A percentile compares a stretch with the other conserved stretches of the same genome.
Conservation (phyloP, 192 early-diverging fungal species). For the Coemansia reversa region DNA sequence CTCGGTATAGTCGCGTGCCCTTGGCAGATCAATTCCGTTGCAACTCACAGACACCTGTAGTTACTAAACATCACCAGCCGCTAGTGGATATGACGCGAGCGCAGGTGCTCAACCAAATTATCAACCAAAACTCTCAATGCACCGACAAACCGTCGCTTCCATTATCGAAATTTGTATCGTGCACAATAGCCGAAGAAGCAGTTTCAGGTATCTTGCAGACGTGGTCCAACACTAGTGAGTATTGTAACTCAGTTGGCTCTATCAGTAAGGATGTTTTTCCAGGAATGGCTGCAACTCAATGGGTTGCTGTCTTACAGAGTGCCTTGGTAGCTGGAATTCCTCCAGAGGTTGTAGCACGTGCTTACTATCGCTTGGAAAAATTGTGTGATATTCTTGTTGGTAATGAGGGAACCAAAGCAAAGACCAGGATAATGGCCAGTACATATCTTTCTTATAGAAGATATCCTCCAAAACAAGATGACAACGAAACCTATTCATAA, state of each 20-base stretch:
- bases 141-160: not conserved
- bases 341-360: slow-evolving; percentile 34
- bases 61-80: slow-evolving; percentile 6
- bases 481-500: too few species aligned
- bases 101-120: slow-evolving; percentile 37
- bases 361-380: slow-evolving; percentile 25
- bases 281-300: slow-evolving; percentile 6
- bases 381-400: slow-evolving; percentile 25
- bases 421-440: too few species aligned
- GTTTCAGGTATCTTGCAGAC: slow-evolving; percentile 19
- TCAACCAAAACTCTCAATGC: not conserved
- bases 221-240: slow-evolving; percentile 16
- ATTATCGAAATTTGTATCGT: slow-evolving; percentile 31
- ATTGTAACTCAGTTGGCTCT: not conserved
- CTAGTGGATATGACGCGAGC: slow-evolving; percentile 34
- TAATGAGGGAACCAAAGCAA: not conserved
- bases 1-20: slow-evolving; percentile 21
- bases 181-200: slow-evolving; percentile 35
- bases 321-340: slow-evolving; percentile 34
- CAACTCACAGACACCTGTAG: too few species aligned
- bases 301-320: slow-evolving; percentile 30
- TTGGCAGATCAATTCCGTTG: slow-evolving; percentile 6
- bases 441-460: too few species aligned
- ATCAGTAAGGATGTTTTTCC: not conserved
- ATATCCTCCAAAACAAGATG: too few species aligned